phyloP scores from a whole-genome alignment of 768 basidiomycete species.

The Chalciporus pseudorubinellus region DNA sequence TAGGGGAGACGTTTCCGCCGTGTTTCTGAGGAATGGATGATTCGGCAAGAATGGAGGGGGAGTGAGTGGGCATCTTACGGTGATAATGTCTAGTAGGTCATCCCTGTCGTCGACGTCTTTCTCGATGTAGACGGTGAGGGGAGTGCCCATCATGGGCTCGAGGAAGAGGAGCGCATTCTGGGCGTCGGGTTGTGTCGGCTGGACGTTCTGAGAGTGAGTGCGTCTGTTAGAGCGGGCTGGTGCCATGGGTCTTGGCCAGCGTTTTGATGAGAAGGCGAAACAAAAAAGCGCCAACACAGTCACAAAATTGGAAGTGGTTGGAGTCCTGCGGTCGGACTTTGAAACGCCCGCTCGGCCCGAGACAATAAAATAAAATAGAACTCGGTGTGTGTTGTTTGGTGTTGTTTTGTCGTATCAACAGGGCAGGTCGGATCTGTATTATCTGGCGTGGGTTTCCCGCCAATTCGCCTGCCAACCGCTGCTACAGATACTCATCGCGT shows the following conservation, averaged over 20 bases:
- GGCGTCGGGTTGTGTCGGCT: slow-evolving; percentile 25
- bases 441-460: slow-evolving; percentile 23
- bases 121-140: slow-evolving; percentile 74
- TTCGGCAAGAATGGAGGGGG: slow-evolving; percentile 2
- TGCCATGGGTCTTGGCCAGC: slow-evolving; percentile 72
- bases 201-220: slow-evolving; percentile 36
- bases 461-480: slow-evolving; percentile 9
- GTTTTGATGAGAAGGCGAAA: slow-evolving; percentile 22
- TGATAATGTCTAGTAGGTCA: slow-evolving; percentile 57
- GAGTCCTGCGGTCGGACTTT: slow-evolving; percentile 30
- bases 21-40: slow-evolving; percentile 52
- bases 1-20: slow-evolving; percentile 69
- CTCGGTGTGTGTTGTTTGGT: slow-evolving; percentile 15
- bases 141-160: slow-evolving; percentile 79
- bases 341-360: neutral
- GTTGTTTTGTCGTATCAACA: slow-evolving; percentile 31
- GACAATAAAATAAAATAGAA: slow-evolving; percentile 6
- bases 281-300: slow-evolving; percentile 7
- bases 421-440: slow-evolving; percentile 28
- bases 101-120: slow-evolving; percentile 77
- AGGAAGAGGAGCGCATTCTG: slow-evolving; percentile 58
- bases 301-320: slow-evolving; percentile 25
- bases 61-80: slow-evolving; percentile 45
- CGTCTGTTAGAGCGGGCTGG: slow-evolving; percentile 64
- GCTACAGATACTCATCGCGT: slow-evolving; percentile 6